Conservation (phyloP, 2,329 filamentous ascomycete genomes). For the Aspergillus tanneri region DNA sequence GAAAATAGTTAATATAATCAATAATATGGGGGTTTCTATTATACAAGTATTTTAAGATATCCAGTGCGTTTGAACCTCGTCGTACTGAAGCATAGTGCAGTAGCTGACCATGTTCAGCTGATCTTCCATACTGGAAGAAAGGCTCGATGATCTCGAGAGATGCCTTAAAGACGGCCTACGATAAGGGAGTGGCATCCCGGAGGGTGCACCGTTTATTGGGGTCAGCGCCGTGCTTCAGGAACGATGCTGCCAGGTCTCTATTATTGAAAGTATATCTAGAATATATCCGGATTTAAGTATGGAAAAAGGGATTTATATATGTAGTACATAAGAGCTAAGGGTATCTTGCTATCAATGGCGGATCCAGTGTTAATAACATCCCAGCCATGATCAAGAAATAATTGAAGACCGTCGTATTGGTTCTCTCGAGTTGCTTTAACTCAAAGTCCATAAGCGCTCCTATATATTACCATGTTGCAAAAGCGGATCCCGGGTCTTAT, state of each 20-base stretch:
- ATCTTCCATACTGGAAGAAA: constrained; percentile 5
- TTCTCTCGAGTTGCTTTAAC: constrained; percentile 2
- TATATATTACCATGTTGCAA: too few relatives aligned
- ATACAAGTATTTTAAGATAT: constrained; percentile 1
- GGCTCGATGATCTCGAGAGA: constrained; percentile 3
- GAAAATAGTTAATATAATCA: constrained; percentile 1
- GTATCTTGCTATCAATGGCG: neutral
- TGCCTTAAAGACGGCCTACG: constrained; percentile 4
- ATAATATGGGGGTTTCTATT: neutral
- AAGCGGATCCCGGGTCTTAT: too few relatives aligned
- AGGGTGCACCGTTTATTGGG: constrained; percentile 8
- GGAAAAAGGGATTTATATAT: neutral
- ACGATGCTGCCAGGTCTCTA: constrained; percentile 1
- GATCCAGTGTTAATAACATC: constrained; percentile 3
- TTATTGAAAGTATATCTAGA: constrained; percentile 7
- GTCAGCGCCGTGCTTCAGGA: constrained; percentile 10
- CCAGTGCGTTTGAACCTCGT: neutral
- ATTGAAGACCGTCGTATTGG: neutral
- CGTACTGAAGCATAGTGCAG: constrained; percentile 11
- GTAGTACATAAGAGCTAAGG: neutral
- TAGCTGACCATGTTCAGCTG: constrained; percentile 7
- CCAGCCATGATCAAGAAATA: constrained; percentile 2
- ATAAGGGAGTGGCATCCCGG: constrained; percentile 6
- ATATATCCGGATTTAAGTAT: neutral
- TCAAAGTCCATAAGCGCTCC: constrained; percentile 3